A percentile compares a stretch with the other conserved stretches of the same genome.
phyloP scores from a whole-genome alignment of 2,329 filamentous ascomycete genomes.

The Ustilaginoidea virens region DNA sequence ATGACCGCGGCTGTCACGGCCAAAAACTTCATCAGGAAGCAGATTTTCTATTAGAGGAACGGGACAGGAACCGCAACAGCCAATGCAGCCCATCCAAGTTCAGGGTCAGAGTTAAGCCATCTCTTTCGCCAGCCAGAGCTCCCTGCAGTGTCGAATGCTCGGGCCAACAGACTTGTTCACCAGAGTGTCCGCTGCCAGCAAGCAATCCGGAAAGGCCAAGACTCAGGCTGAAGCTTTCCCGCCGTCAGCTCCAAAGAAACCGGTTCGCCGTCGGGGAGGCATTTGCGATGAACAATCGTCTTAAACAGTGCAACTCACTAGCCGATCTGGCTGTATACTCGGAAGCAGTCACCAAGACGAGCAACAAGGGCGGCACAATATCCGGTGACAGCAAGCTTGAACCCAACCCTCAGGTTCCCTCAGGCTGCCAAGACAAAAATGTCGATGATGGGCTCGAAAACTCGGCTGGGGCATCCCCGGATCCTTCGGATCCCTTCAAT shows the following conservation, averaged over 20 bases:
- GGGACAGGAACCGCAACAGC: not conserved
- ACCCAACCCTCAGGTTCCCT: too few relatives aligned
- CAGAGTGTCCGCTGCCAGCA: not conserved
- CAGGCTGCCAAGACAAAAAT: not conserved
- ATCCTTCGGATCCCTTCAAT: conserved; percentile 19
- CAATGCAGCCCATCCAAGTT: conserved; percentile 10
- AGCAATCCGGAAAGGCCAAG: conserved; percentile 10
- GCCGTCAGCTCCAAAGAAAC: conserved; percentile 12
- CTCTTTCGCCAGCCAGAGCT: conserved; percentile 6
- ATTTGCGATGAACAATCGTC: conserved; percentile 9
- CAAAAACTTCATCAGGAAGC: too few relatives aligned
- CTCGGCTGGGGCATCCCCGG: conserved; percentile 7
- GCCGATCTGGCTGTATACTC: conserved; percentile 13
- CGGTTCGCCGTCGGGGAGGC: conserved; percentile 6
- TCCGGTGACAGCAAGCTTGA: not conserved
- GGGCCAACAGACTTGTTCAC: not conserved
- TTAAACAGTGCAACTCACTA: conserved; percentile 18
- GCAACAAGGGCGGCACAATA: not conserved
- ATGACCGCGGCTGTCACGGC: not conserved
- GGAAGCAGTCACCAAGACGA: conserved; percentile 1
- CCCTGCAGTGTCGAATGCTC: not conserved
- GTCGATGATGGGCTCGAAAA: conserved; percentile 2
- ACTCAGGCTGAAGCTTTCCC: conserved; percentile 19
- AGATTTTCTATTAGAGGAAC: too few relatives aligned
- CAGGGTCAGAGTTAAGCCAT: conserved; percentile 14